phyloP scores from a whole-genome alignment of 192 early-diverging fungal species.

The Coemansia sp. region DNA sequence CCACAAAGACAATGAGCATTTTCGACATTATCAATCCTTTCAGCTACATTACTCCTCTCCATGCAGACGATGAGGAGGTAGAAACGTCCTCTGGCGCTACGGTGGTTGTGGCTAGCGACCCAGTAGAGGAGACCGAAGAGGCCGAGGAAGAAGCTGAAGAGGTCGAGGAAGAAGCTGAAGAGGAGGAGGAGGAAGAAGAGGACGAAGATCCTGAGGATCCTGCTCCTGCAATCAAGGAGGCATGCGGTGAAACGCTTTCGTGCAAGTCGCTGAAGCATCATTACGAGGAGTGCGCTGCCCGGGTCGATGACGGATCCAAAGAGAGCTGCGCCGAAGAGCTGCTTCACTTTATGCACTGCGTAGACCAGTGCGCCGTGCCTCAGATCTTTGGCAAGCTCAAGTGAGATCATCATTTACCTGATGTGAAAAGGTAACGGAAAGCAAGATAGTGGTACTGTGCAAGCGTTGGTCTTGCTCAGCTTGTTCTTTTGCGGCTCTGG shows the following conservation, averaged over 20 bases:
- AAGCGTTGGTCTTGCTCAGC: background rate
- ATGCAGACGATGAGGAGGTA: slow-evolving; percentile 60
- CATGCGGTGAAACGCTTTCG: slow-evolving; percentile 60
- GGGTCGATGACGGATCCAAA: slow-evolving; percentile 70
- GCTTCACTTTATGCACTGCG: slow-evolving; percentile 81
- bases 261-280: slow-evolving; percentile 75
- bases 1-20: slow-evolving; percentile 35
- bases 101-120: slow-evolving; percentile 38
- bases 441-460: background rate
- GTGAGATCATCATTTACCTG: slow-evolving; percentile 19
- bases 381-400: slow-evolving; percentile 63
- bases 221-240: slow-evolving; percentile 22
- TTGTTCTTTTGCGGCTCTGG: background rate
- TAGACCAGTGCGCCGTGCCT: slow-evolving; percentile 68
- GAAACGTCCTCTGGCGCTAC: background rate
- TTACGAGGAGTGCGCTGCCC: slow-evolving; percentile 71
- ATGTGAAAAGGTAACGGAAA: background rate
- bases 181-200: slow-evolving; percentile 30
- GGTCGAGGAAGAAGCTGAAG: slow-evolving; percentile 39
- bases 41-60: slow-evolving; percentile 63
- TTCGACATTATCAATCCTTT: slow-evolving; percentile 54
- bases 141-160: slow-evolving; percentile 54
- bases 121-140: slow-evolving; percentile 40
- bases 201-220: slow-evolving; percentile 50
- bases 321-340: slow-evolving; percentile 81